These are phyloP conservation scores for Raddia guianensis DNA, from an alignment of 176 grass and related monocot genomes.

Conservation along the genomic window DNA sequence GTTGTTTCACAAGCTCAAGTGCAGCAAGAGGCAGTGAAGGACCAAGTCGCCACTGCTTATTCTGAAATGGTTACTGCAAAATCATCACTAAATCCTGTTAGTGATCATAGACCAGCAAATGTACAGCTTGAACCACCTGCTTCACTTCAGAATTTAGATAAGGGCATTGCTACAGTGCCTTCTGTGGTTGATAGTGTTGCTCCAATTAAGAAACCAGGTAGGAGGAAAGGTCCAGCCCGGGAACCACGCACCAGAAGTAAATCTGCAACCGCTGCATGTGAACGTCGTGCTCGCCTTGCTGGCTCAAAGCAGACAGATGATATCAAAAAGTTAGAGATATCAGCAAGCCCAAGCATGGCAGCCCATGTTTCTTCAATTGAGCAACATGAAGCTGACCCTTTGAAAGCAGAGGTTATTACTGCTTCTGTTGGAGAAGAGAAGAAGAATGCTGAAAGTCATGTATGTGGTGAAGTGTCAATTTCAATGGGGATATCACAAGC, in stretches of 20 bases:
- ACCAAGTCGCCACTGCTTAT: conserved; percentile 27
- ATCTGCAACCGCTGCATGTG: conserved; percentile 58
- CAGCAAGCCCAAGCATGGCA: conserved; percentile 20
- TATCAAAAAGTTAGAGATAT: conserved; percentile 37
- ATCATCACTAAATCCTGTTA: conserved; percentile 43
- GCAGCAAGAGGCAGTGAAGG: conserved; percentile 43
- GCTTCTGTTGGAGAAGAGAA: conserved; percentile 31
- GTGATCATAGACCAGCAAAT: conserved; percentile 33
- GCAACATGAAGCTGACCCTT: conserved; percentile 34
- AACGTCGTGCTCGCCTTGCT: conserved; percentile 58
- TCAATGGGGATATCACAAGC: background rate
- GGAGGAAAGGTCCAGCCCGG: conserved; percentile 54
- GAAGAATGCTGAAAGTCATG: conserved; percentile 36
- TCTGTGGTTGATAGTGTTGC: conserved; percentile 35
- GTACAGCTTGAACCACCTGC: conserved; percentile 23
- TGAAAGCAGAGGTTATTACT: conserved; percentile 27
- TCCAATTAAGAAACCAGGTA: conserved; percentile 50
- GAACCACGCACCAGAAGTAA: conserved; percentile 59
- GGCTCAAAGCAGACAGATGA: conserved; percentile 57
- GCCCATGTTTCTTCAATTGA: conserved; percentile 35
- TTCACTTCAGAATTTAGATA: conserved; percentile 45
- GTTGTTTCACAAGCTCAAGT: conserved; percentile 46
- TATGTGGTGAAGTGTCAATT: conserved; percentile 21
- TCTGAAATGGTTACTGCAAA: conserved; percentile 6
- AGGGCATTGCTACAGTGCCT: conserved; percentile 40